A percentile compares a stretch with the other conserved stretches of the same genome.
These are phyloP conservation scores for Mortierella sp. DNA, from an alignment of 371 early-diverging fungal genomes.

Conservation along the genomic window DNA sequence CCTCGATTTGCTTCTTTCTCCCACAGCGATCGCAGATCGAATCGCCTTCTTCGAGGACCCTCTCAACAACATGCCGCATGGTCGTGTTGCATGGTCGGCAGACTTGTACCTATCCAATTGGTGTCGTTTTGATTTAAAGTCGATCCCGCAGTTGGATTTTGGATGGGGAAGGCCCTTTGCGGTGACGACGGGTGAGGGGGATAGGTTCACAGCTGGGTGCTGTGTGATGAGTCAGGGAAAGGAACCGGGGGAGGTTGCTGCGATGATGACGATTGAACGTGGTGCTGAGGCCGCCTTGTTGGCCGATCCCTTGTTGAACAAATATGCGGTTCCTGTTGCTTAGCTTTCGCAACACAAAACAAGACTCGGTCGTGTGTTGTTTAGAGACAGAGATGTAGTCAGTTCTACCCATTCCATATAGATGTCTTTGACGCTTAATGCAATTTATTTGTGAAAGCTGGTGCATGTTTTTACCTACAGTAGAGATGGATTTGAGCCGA, in stretches of 20 bases:
- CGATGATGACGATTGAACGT: too few relatives aligned
- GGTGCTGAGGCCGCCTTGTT: too few relatives aligned
- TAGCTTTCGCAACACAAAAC: too few relatives aligned
- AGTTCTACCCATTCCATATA: too few relatives aligned
- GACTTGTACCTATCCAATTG: constrained; percentile 62
- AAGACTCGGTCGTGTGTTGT: too few relatives aligned
- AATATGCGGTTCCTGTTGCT: constrained; percentile 38
- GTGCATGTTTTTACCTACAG: neutral
- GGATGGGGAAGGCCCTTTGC: constrained; percentile 62
- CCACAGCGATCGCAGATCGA: constrained; percentile 54
- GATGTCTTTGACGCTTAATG: too few relatives aligned
- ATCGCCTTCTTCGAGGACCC: constrained; percentile 58
- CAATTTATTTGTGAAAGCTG: too few relatives aligned
- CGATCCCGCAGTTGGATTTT: constrained; percentile 56
- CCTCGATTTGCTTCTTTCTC: constrained; percentile 51
- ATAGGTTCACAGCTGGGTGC: too few relatives aligned
- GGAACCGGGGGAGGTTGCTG: constrained; percentile 42
- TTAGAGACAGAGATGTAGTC: too few relatives aligned
- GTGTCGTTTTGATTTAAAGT: constrained; percentile 60
- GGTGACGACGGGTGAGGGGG: constrained; percentile 52
- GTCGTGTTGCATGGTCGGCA: constrained; percentile 55
- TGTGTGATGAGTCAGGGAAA: too few relatives aligned
- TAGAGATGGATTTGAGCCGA: constrained; percentile 26
- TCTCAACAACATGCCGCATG: constrained; percentile 28
- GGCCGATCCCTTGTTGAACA: constrained; percentile 57